phyloP scores from a whole-genome alignment of 495 filamentous ascomycete species.

The Entonaema liquescens region DNA sequence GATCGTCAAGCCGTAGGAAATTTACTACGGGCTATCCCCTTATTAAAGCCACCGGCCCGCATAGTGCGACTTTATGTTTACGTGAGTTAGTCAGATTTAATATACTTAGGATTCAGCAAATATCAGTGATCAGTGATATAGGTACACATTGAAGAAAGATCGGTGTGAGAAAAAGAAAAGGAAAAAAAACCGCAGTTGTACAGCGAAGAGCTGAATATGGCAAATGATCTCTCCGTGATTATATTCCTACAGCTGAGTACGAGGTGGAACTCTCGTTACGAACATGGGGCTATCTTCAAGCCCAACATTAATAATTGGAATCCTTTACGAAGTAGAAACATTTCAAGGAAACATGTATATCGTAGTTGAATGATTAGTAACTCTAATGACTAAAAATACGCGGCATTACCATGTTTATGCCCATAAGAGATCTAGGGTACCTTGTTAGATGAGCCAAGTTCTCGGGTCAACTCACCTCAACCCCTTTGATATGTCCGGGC shows the following conservation, averaged over 20 bases:
- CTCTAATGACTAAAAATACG: neutral
- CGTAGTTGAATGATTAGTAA: neutral
- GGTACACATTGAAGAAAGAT: neutral
- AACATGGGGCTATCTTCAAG: neutral
- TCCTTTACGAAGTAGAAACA: neutral
- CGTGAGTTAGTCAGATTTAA: neutral
- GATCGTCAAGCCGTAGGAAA: slow-evolving; percentile 20
- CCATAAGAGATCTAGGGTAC: neutral
- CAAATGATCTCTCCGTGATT: neutral
- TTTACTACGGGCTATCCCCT: slow-evolving; percentile 23
- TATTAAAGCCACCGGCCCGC: slow-evolving; percentile 28
- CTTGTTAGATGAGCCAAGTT: slow-evolving; percentile 25
- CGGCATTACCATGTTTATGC: neutral
- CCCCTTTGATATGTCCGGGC: slow-evolving; percentile 19
- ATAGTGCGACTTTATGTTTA: slow-evolving; percentile 17
- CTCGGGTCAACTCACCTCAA: slow-evolving; percentile 22
- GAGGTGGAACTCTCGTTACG: neutral
- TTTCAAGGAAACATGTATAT: neutral
- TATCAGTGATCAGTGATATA: neutral
- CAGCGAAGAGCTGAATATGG: neutral
- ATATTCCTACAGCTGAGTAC: neutral
- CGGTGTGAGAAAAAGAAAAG: neutral
- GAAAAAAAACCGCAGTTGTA: neutral
- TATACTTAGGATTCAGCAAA: slow-evolving; percentile 7
- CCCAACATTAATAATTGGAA: neutral